Conservation (phyloP, 306 rosid genomes). For the Potentilla sterilis region DNA sequence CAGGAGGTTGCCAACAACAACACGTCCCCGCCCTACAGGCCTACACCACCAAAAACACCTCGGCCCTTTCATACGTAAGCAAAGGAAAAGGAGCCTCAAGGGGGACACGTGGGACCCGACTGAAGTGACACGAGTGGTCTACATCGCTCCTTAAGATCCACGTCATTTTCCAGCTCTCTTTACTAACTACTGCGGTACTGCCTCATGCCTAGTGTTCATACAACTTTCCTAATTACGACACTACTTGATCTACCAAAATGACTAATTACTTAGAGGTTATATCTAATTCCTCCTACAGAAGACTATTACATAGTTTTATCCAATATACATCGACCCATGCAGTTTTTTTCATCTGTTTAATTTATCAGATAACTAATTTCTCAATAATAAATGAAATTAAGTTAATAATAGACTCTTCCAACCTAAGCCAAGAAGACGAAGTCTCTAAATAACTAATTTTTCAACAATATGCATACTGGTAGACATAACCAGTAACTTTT, state of each 20-base stretch:
- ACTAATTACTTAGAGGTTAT: neutral
- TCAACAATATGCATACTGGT: too few species aligned
- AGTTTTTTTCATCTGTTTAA: too few species aligned
- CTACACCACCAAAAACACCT: neutral
- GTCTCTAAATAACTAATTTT: too few species aligned
- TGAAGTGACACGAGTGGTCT: conserved; percentile 39
- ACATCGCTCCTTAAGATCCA: conserved; percentile 35
- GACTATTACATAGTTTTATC: too few species aligned
- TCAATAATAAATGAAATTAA: too few species aligned
- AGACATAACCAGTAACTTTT: too few species aligned
- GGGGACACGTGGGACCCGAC: conserved; percentile 38
- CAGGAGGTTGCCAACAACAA: conserved; percentile 21
- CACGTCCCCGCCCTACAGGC: conserved; percentile 23
- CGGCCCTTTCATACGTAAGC: conserved; percentile 10
- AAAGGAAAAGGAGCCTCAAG: neutral
- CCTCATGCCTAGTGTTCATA: neutral
- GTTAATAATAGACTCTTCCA: too few species aligned
- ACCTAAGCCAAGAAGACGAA: too few species aligned
- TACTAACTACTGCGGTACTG: neutral
- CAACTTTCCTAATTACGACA: neutral
- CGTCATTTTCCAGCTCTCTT: conserved; percentile 33
- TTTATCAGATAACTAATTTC: too few species aligned
- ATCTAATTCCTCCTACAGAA: too few species aligned
- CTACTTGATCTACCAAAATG: neutral
- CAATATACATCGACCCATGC: too few species aligned